These are phyloP conservation scores for Takashimella tepidaria DNA, from an alignment of 1,284 basidiomycete genomes.

Conservation along the genomic window DNA sequence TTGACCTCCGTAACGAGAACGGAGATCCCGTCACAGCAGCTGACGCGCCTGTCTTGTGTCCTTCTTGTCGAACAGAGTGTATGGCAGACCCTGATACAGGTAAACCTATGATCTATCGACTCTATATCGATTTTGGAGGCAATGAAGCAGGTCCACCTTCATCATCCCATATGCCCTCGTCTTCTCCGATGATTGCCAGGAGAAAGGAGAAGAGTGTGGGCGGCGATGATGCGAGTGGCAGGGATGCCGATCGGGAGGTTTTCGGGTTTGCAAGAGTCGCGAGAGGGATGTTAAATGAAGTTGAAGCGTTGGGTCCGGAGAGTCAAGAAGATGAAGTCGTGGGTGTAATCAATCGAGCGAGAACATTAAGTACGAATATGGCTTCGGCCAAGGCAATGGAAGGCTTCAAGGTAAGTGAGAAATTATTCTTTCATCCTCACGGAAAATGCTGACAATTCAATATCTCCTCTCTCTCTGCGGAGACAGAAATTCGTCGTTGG, in stretches of 20 bases:
- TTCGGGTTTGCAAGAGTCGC: conserved; percentile 31
- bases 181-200: no score
- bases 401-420: conserved; percentile 29
- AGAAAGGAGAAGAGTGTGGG: conserved; percentile 2
- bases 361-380: conserved; percentile 17
- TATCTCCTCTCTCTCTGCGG: conserved; percentile 9
- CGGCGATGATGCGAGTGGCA: neutral
- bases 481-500: conserved; percentile 28
- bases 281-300: conserved; percentile 20
- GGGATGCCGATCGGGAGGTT: conserved; percentile 21
- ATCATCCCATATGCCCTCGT: neutral
- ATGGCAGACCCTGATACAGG: conserved; percentile 34
- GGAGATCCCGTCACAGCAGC: conserved; percentile 13
- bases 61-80: conserved; percentile 34
- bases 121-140: conserved; percentile 33
- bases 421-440: neutral
- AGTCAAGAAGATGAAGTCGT: conserved; percentile 23
- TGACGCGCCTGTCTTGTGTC: conserved; percentile 37
- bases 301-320: conserved; percentile 15
- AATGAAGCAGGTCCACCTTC: conserved; percentile 2
- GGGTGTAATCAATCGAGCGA: conserved; percentile 15
- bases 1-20: conserved; percentile 15
- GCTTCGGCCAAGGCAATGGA: conserved; percentile 22
- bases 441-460: no score
- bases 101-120: conserved; percentile 26